Percentiles rank a stretch among this genome's conserved stretches.
Conservation (phyloP, 352 stramenopile species). For the Peronospora tabacina region DNA sequence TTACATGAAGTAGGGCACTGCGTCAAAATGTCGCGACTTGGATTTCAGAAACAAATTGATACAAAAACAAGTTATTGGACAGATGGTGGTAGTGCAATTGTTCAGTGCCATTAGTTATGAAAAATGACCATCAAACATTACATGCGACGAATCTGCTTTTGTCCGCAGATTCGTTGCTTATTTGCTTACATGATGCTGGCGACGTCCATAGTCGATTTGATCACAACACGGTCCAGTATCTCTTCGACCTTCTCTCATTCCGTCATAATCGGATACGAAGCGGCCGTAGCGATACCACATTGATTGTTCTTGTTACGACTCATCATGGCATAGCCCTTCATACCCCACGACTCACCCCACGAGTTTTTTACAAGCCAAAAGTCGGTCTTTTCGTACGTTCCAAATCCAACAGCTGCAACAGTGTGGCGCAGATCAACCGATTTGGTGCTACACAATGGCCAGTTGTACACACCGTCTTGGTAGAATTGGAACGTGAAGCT, state of each 20-base stretch:
- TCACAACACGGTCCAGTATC: background rate
- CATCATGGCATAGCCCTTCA: slow-evolving; percentile 87
- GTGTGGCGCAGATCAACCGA: slow-evolving; percentile 94
- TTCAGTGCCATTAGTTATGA: too few species aligned
- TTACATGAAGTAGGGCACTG: too few species aligned
- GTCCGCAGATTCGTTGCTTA: background rate
- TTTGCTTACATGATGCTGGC: slow-evolving; percentile 24
- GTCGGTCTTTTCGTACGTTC: slow-evolving; percentile 67
- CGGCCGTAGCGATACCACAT: slow-evolving; percentile 89
- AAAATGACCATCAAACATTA: background rate
- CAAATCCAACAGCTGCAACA: slow-evolving; percentile 90
- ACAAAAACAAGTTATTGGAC: too few species aligned
- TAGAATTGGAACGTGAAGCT: slow-evolving; percentile 80
- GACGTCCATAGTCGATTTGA: slow-evolving; percentile 22
- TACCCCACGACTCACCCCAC: slow-evolving; percentile 85
- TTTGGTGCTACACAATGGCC: slow-evolving; percentile 37
- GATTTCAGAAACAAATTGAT: too few species aligned
- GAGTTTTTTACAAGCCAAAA: slow-evolving; percentile 95
- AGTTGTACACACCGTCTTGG: slow-evolving; percentile 57
- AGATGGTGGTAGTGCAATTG: too few species aligned
- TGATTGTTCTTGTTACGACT: slow-evolving; percentile 85
- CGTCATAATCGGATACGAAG: slow-evolving; percentile 55
- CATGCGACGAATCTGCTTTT: too few species aligned
- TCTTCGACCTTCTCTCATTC: slow-evolving; percentile 11
- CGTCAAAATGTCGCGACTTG: too few species aligned